A percentile compares a stretch with the other conserved stretches of the same genome.
Conservation (phyloP, 2,329 filamentous ascomycete species). For the Phyllachora maydis region DNA sequence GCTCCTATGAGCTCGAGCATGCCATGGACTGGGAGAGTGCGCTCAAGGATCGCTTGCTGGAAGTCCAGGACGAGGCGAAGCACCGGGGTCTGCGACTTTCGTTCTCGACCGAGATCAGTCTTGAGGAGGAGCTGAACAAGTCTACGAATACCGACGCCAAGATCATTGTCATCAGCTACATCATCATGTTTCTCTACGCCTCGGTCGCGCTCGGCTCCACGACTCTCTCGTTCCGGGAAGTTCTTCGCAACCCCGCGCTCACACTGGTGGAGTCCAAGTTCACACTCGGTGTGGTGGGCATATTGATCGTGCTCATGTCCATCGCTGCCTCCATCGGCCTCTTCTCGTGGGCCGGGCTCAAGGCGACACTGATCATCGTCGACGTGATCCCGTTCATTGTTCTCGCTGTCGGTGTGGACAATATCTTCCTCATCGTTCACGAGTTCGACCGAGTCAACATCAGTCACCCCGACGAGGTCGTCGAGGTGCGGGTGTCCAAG, state of each 20-base stretch:
- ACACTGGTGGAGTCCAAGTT: slow-evolving; percentile 93
- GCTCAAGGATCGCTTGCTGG: slow-evolving; percentile 51
- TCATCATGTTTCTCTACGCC: slow-evolving; percentile 97
- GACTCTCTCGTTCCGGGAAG: slow-evolving; percentile 53
- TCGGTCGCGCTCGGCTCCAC: slow-evolving; percentile 83
- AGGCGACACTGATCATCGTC: slow-evolving; percentile 91
- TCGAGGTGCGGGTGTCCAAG: slow-evolving; percentile 69
- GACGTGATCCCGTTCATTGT: slow-evolving; percentile 98
- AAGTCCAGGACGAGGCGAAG: slow-evolving; percentile 61
- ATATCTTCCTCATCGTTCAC: slow-evolving; percentile 96
- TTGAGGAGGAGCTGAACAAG: slow-evolving; percentile 93
- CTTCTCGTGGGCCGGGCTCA: slow-evolving; percentile 80
- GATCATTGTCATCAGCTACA: slow-evolving; percentile 88
- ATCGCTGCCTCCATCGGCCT: slow-evolving; percentile 88
- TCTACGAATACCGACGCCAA: slow-evolving; percentile 96
- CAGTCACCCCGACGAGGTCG: slow-evolving; percentile 71
- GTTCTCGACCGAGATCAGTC: slow-evolving; percentile 85
- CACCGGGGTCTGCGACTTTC: slow-evolving; percentile 68
- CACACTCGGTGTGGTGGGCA: slow-evolving; percentile 81
- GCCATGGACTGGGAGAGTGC: slow-evolving; percentile 83
- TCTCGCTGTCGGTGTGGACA: slow-evolving; percentile 89
- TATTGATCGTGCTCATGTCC: slow-evolving; percentile 91
- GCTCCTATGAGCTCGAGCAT: slow-evolving; percentile 43
- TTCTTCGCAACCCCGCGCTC: slow-evolving; percentile 65
- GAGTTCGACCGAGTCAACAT: slow-evolving; percentile 92